Evolutionary conservation across 2,329 filamentous ascomycete species (phyloP).

Genomic region (Fusarium globosum): DNA sequence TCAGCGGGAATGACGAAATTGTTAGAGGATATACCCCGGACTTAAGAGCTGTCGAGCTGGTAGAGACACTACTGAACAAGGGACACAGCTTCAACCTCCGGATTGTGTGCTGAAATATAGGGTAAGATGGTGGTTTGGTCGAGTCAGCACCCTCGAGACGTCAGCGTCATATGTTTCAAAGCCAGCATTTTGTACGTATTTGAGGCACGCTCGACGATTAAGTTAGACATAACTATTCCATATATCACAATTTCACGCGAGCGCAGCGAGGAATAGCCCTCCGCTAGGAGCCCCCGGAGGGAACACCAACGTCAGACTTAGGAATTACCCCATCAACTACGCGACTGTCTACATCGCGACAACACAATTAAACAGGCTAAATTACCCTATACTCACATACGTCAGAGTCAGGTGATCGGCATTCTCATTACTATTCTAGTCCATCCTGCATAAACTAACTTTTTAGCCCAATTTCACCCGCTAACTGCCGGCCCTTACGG

Average conservation of each 20-base stretch:
- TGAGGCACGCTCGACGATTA: neutral
- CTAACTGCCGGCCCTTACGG: constrained; percentile 7
- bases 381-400: constrained; percentile 9
- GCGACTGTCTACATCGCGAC: neutral
- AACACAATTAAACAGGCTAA: neutral
- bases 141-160: neutral
- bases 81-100: too few species aligned
- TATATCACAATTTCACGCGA: neutral
- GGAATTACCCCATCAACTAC: neutral
- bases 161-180: too few species aligned
- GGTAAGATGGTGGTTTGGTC: neutral
- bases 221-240: too few species aligned
- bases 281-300: neutral
- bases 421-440: neutral
- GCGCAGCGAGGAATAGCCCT: neutral
- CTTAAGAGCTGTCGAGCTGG: neutral
- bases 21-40: neutral
- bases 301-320: neutral
- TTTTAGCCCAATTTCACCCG: neutral
- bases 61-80: neutral
- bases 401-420: constrained; percentile 6
- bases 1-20: neutral
- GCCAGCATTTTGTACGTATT: fast-evolving
- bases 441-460: neutral
- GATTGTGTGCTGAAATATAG: neutral